Percentiles rank a stretch among this genome's conserved stretches.
Evolutionary conservation across 2,329 filamentous ascomycete species (phyloP).

Genomic region (Fusarium keratoplasticum): DNA sequence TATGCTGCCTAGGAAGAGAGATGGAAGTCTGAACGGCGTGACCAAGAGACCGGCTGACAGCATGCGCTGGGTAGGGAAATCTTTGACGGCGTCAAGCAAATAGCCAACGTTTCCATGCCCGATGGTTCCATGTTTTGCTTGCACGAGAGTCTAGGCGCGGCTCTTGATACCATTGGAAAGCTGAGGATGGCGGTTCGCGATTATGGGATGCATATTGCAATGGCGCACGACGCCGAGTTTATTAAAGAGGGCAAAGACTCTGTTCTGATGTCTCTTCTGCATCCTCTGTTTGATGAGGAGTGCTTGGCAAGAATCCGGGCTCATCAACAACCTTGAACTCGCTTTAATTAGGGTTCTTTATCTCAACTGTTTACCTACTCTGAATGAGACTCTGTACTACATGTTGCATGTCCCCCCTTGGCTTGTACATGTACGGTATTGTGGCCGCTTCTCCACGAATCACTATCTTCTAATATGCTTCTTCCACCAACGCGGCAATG

Average conservation of each 20-base stretch:
- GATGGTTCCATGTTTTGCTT: conserved; percentile 12
- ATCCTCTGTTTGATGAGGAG: conserved; percentile 9
- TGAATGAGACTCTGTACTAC: neutral
- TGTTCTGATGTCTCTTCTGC: conserved; percentile 10
- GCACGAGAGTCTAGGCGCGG: conserved; percentile 6
- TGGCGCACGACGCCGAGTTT: conserved; percentile 22
- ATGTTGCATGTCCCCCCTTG: no score
- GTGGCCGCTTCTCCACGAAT: no score
- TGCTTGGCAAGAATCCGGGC: conserved; percentile 7
- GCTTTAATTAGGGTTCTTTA: no score
- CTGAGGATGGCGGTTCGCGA: conserved; percentile 10
- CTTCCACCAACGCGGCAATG: no score
- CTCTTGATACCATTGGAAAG: neutral
- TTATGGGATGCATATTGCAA: conserved; percentile 16
- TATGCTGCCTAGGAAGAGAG: no score
- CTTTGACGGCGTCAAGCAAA: neutral
- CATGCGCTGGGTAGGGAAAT: neutral
- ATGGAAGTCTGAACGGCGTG: no score
- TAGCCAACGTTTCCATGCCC: neutral
- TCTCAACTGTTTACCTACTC: no score
- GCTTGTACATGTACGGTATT: no score
- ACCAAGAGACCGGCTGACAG: no score
- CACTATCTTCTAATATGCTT: no score
- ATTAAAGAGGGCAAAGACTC: conserved; percentile 7
- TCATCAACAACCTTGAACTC: neutral